These are phyloP conservation scores for Aspergillus luchuensis DNA, from an alignment of 2,329 filamentous ascomycete genomes.

Conservation along the genomic window DNA sequence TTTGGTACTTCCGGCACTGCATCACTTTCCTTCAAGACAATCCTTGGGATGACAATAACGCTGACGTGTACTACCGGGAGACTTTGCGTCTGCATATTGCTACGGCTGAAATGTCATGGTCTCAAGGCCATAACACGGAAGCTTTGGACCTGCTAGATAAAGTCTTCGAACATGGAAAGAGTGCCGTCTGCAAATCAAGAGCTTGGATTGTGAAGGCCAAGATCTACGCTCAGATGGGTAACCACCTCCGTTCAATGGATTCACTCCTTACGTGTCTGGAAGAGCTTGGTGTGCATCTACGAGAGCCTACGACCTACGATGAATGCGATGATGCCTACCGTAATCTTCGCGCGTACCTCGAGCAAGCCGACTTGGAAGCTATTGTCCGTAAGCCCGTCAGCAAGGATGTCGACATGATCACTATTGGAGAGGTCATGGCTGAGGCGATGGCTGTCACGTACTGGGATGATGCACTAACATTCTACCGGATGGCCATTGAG, in stretches of 20 bases:
- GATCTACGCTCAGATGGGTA: constrained; percentile 72
- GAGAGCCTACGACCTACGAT: constrained; percentile 68
- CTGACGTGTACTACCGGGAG: constrained; percentile 82
- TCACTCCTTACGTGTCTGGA: constrained; percentile 70
- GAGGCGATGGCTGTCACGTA: constrained; percentile 61
- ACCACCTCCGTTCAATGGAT: constrained; percentile 68
- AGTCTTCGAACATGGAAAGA: constrained; percentile 70
- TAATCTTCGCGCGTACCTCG: constrained; percentile 61
- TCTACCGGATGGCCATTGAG: constrained; percentile 62
- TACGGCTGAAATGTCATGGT: constrained; percentile 79
- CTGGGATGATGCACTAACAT: constrained; percentile 62
- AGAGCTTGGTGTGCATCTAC: constrained; percentile 68
- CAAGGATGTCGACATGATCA: constrained; percentile 45
- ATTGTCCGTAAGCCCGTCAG: constrained; percentile 44
- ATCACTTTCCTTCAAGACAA: constrained; percentile 76
- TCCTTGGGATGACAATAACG: constrained; percentile 69
- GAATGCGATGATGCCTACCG: constrained; percentile 77
- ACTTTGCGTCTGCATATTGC: constrained; percentile 77
- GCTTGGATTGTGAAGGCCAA: constrained; percentile 82
- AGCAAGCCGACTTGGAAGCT: constrained; percentile 55
- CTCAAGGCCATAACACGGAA: constrained; percentile 69
- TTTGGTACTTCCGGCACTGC: constrained; percentile 78
- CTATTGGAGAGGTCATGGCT: constrained; percentile 57
- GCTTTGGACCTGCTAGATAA: constrained; percentile 69
- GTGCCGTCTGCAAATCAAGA: constrained; percentile 76